Percentiles rank a stretch among this genome's conserved stretches.
Conservation (phyloP, 192 early-diverging fungal genomes). For the Coemansia sp. region DNA sequence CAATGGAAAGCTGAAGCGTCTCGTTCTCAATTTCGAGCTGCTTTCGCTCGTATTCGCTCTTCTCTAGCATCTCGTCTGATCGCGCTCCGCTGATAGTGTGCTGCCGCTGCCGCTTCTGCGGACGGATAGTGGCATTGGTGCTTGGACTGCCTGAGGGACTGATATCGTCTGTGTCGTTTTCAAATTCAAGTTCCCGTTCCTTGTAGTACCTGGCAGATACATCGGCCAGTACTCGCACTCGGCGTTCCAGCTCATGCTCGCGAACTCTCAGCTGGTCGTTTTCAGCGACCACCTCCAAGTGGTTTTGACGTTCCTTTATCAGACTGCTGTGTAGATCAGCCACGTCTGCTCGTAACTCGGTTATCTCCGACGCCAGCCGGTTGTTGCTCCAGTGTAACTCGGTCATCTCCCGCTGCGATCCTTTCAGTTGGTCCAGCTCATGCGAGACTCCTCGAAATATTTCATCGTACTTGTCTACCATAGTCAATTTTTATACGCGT, state of each 20-base stretch:
- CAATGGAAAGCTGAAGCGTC: conserved; percentile 44
- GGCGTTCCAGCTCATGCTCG: conserved; percentile 48
- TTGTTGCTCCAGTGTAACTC: conserved; percentile 51
- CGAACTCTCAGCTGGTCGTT: conserved; percentile 49
- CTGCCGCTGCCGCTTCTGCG: conserved; percentile 39
- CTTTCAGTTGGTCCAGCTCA: conserved; percentile 46
- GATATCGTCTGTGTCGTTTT: background rate
- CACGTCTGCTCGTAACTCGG: conserved; percentile 40
- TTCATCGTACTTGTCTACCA: conserved; percentile 53
- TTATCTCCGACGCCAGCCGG: conserved; percentile 26
- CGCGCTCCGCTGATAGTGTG: background rate
- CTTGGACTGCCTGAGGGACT: conserved; percentile 13
- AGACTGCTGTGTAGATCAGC: conserved; percentile 33
- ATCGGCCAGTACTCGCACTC: conserved; percentile 36
- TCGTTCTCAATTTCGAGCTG: conserved; percentile 53
- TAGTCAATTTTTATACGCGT: background rate
- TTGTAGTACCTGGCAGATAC: conserved; percentile 41
- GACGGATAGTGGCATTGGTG: conserved; percentile 21
- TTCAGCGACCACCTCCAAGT: conserved; percentile 47
- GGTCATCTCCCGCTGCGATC: conserved; percentile 43
- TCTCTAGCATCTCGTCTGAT: conserved; percentile 7
- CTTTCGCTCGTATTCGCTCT: conserved; percentile 27
- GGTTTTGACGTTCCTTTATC: conserved; percentile 45
- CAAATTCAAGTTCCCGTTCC: conserved; percentile 23
- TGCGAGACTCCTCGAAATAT: conserved; percentile 39